Base-by-base conservation (phyloP, 176 grass and related monocot genomes). In the Melocanna baccifera region DNA sequence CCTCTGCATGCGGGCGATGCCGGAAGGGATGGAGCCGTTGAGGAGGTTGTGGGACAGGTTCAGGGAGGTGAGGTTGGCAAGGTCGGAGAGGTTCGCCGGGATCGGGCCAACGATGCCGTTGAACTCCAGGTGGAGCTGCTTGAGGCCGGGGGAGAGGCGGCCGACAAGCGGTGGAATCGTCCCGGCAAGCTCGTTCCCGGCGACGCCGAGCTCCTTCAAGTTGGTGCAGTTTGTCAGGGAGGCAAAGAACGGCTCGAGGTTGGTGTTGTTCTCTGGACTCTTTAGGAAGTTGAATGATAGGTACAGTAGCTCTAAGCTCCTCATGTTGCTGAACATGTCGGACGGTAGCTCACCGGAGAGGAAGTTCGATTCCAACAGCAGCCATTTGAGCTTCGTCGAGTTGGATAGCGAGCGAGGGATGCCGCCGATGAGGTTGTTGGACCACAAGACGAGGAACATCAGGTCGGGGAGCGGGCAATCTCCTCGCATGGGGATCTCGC, bases 401-500 rank as follows among this genome's bases (percentile, higher is more conserved):
- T 99, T 99, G 15, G 91, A 91, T 15, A 99, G 64, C n/a, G 93
- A 39, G 0, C 23, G 39, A 1, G 96, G 93, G 30, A 99, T 91
- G 1, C 74, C 77, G 22, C 96, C 91, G 63, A 26, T 57, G 66
- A 99, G 82, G 73, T 94, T 81, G 83, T 99, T 96, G 2, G 87
- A 91, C 96, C 93, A 99, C 11, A 99, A 41, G 63, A 99, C 89
- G 57, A 99, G 78, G 77, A 92, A 99, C 63, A 63, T 78, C 58
- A 99, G 84, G 47, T 94, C 57, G 0, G 96, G 88, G 9, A 98
- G 81, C 3, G 67, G 50, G 81, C 91, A 98, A 26, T 88, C 80
- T 4, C 73, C 75, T 7, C 71, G 19, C 32, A 81, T 83, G 68
- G 96, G 83, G 63, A 99, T 96, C 56, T 51, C 75, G 48, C 96